Percentiles rank a stretch among this genome's conserved stretches.
Conservation (phyloP, 495 filamentous ascomycete species). For the Thermochaetoides thermophila region DNA sequence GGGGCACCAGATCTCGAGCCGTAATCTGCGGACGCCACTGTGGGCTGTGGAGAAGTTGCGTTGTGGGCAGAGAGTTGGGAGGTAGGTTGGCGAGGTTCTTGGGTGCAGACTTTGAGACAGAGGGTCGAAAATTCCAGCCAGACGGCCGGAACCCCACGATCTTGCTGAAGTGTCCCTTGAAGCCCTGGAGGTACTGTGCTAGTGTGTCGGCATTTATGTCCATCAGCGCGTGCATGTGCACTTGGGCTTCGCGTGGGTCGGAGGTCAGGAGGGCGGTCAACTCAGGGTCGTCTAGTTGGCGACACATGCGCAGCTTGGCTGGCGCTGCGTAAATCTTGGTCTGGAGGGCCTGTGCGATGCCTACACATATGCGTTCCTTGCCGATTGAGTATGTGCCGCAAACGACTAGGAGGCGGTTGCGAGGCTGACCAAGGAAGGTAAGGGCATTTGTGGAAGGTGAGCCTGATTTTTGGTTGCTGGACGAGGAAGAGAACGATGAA, state of each 20-base stretch:
- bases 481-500: constrained; percentile 15
- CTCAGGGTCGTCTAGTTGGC: constrained; percentile 71
- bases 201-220: constrained; percentile 82
- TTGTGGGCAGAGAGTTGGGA: constrained; percentile 21
- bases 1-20: constrained; percentile 50
- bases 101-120: too few relatives aligned
- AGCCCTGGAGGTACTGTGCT: constrained; percentile 65
- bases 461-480: not conserved
- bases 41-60: constrained; percentile 52
- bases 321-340: constrained; percentile 84
- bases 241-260: constrained; percentile 72
- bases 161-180: constrained; percentile 51
- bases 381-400: constrained; percentile 97
- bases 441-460: constrained; percentile 9
- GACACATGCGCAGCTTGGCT: constrained; percentile 68
- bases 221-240: constrained; percentile 93
- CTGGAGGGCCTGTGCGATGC: constrained; percentile 71
- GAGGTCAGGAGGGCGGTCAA: constrained; percentile 60
- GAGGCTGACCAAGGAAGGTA: constrained; percentile 9
- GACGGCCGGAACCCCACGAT: constrained; percentile 85
- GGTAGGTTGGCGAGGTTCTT: constrained; percentile 24
- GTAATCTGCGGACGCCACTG: constrained; percentile 61
- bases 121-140: constrained; percentile 78
- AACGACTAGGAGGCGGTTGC: constrained; percentile 61
- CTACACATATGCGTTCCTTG: constrained; percentile 90